Base-by-base conservation (phyloP, 1,139 yeast genomes). In the Zygosaccharomyces pseudobailii region DNA sequence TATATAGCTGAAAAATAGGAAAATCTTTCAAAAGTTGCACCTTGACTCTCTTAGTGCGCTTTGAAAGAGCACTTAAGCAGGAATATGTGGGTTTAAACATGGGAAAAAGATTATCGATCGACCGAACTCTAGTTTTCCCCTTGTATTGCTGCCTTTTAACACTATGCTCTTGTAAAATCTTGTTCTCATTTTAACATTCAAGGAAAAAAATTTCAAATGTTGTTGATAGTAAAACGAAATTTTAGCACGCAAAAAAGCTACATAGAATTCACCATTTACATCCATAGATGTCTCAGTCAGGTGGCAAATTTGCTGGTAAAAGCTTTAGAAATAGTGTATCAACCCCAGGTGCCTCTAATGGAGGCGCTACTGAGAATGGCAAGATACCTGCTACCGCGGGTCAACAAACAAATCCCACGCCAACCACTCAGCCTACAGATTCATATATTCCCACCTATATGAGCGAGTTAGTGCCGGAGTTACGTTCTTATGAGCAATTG, bases 1-100 rank as follows among this genome's bases (percentile, higher is more conserved):
- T 71, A n/a, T 87, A 88, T 13, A 71, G 63, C 40, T 69, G 70
- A 49, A 80, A 66, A 8, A 74, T 75, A 33, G 80, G 78, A 61
- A 82, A 75, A 59, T 86, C 87, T 58, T 74, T 75, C 52, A 87
- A 72, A 30, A 88, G 72, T 68, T 89, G 97, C 6, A 89, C 89
- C 30, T 74, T 69, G 30, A 83, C 77, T 60, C 78, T 77, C 55
- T 78, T 71, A 30, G 66, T 68, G 51, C 72, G 68, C 52, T 70
- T 70, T 3, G 72, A 57, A n/a, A 65, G 55, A 0, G 70, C 71
- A 65, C 58, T 57, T 19, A 51, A 41, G 17, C 55, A 51, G n/a
- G 53, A 49, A 13, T 43, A 23, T 13, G 61, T 54, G 10, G 60
- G 53, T 43, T 42, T 57, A 35, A 61, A 58, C 66, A 61, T 61